A percentile compares a stretch with the other conserved stretches of the same genome.
Evolutionary conservation across 2,329 filamentous ascomycete species (phyloP).

Genomic region (Lachnellula occidentalis): DNA sequence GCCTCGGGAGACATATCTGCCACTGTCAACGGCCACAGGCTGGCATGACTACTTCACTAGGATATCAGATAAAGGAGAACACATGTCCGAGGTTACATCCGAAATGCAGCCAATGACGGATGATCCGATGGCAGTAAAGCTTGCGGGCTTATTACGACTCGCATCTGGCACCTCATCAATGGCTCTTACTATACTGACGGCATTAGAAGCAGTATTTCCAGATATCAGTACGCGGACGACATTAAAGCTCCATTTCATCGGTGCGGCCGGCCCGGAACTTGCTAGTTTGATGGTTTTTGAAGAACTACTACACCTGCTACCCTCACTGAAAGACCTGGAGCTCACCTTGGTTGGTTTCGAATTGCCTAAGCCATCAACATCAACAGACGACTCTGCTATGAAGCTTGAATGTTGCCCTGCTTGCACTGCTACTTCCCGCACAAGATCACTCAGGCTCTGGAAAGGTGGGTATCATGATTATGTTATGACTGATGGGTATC

Average conservation of each 20-base stretch:
- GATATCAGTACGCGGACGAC: constrained; percentile 2
- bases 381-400: background rate
- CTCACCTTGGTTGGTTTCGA: constrained; percentile 10
- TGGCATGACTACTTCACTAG: constrained; percentile 19
- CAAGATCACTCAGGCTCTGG: constrained; percentile 5
- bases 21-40: constrained; percentile 7
- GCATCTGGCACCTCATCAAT: constrained; percentile 12
- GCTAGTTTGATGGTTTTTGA: constrained; percentile 12
- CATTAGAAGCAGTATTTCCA: constrained; percentile 10
- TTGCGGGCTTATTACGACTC: constrained; percentile 1
- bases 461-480: constrained; percentile 15
- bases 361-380: background rate
- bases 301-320: constrained; percentile 17
- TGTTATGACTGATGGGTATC: background rate
- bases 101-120: background rate
- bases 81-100: background rate
- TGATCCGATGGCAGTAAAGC: background rate
- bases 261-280: constrained; percentile 12
- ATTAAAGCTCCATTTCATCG: constrained; percentile 16
- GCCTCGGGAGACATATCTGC: constrained; percentile 10
- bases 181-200: constrained; percentile 16
- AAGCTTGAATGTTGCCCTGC: constrained; percentile 11
- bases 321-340: constrained; percentile 5
- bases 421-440: constrained; percentile 4
- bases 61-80: constrained; percentile 13